Conservation (phyloP, 805 yeast genomes). For the Kuraishia piskuri region DNA sequence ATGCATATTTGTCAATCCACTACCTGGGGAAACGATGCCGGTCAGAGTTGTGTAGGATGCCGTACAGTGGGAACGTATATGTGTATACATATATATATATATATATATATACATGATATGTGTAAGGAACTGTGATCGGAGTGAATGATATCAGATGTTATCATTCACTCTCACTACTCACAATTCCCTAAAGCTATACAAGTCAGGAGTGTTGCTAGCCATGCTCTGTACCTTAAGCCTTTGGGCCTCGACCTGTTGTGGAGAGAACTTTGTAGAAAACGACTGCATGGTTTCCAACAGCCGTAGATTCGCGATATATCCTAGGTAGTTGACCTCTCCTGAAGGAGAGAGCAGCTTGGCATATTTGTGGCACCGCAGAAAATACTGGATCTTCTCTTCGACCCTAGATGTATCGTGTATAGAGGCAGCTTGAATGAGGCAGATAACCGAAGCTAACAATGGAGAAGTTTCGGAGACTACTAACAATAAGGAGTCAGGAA, state of each 20-base stretch:
- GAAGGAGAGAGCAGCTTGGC: not conserved
- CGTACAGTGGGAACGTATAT: too few species aligned
- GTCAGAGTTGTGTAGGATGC: too few species aligned
- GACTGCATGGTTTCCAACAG: constrained; percentile 1
- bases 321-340: not conserved
- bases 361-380: constrained; percentile 6
- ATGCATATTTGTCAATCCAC: not conserved
- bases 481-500: not conserved
- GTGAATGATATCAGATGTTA: too few species aligned
- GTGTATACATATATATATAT: not conserved
- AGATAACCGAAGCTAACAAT: not conserved
- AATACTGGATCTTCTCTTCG: not conserved
- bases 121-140: too few species aligned
- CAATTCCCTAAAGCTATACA: not conserved
- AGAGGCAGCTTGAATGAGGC: not conserved
- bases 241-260: constrained; percentile 1
- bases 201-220: not conserved
- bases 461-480: not conserved
- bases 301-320: not conserved
- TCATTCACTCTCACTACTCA: too few species aligned
- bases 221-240: not conserved
- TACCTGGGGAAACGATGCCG: not conserved
- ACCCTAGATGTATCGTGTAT: not conserved
- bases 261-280: constrained; percentile 1
- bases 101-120: too few species aligned